Conservation (phyloP, 441 rosid genomes). For the Breynia disticha region DNA sequence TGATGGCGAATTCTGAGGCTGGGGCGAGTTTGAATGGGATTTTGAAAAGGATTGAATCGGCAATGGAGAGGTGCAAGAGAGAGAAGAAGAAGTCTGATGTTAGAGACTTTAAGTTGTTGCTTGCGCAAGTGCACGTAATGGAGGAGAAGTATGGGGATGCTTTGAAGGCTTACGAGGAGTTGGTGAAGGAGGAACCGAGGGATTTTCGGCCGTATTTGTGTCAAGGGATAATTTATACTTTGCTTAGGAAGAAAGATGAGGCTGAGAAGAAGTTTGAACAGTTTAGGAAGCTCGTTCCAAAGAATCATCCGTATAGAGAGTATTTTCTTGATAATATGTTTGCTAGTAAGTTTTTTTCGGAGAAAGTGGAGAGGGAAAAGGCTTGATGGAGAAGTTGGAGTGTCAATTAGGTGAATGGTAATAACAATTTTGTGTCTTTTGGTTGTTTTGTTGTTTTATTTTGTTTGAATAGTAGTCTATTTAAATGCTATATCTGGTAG, state of each 20-base stretch:
- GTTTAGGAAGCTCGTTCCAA: slow-evolving; percentile 64
- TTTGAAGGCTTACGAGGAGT: slow-evolving; percentile 59
- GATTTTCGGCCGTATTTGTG: slow-evolving; percentile 90
- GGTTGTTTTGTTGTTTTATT: background rate
- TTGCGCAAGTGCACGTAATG: slow-evolving; percentile 68
- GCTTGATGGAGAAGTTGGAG: slow-evolving; percentile 27
- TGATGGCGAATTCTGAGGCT: slow-evolving; percentile 51
- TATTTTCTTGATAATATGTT: slow-evolving; percentile 59
- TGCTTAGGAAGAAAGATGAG: slow-evolving; percentile 63
- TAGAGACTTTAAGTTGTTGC: slow-evolving; percentile 64
- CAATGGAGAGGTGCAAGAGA: slow-evolving; percentile 60
- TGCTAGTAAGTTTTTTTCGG: slow-evolving; percentile 44
- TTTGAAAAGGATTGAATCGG: slow-evolving; percentile 43
- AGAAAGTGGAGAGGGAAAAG: slow-evolving; percentile 40
- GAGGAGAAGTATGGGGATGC: slow-evolving; percentile 60
- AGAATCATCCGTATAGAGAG: slow-evolving; percentile 70
- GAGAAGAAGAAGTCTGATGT: slow-evolving; percentile 47
- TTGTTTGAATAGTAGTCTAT: slow-evolving; percentile 4
- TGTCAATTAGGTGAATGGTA: slow-evolving; percentile 16
- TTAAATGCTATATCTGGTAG: background rate
- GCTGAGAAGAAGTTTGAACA: slow-evolving; percentile 71
- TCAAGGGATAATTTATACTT: slow-evolving; percentile 64
- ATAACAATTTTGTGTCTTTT: slow-evolving; percentile 5
- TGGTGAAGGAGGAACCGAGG: slow-evolving; percentile 74
- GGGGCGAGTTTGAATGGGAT: slow-evolving; percentile 32